Evolutionary conservation across 139 green algal species (phyloP).

Genomic region (Chlorella vulgaris): DNA sequence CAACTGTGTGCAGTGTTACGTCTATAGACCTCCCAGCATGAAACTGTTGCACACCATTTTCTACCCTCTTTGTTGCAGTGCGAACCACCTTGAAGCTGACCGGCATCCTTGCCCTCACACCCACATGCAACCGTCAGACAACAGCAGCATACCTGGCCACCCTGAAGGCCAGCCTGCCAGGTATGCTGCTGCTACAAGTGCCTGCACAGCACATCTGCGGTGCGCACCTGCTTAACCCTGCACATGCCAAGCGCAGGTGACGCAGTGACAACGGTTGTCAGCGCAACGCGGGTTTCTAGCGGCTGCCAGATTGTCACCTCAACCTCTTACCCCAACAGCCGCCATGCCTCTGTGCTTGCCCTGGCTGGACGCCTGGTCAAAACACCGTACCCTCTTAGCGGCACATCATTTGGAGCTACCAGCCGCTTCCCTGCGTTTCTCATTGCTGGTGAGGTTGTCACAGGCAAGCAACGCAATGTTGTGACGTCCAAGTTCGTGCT

Average conservation of each 20-base stretch:
- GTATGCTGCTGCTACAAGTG: not conserved
- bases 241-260: too few species aligned
- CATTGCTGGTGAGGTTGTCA: not conserved
- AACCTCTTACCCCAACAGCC: not conserved
- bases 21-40: too few species aligned
- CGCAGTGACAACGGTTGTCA: not conserved
- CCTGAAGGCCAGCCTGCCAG: not conserved
- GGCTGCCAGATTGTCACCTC: conserved; percentile 6
- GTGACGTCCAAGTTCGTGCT: not conserved
- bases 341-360: not conserved
- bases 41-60: too few species aligned
- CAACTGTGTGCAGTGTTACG: too few species aligned
- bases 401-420: not conserved
- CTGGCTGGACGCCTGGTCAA: not conserved
- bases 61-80: not conserved
- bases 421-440: not conserved
- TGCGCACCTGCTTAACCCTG: too few species aligned
- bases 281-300: not conserved
- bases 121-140: not conserved
- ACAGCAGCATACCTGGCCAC: not conserved
- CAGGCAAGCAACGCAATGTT: not conserved
- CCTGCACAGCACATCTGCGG: too few species aligned
- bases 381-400: not conserved
- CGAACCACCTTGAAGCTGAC: conserved; percentile 4
- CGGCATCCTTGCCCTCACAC: not conserved